These are phyloP conservation scores for Sclerotinia minor DNA, from an alignment of 2,329 filamentous ascomycete species.

Conservation along the genomic window DNA sequence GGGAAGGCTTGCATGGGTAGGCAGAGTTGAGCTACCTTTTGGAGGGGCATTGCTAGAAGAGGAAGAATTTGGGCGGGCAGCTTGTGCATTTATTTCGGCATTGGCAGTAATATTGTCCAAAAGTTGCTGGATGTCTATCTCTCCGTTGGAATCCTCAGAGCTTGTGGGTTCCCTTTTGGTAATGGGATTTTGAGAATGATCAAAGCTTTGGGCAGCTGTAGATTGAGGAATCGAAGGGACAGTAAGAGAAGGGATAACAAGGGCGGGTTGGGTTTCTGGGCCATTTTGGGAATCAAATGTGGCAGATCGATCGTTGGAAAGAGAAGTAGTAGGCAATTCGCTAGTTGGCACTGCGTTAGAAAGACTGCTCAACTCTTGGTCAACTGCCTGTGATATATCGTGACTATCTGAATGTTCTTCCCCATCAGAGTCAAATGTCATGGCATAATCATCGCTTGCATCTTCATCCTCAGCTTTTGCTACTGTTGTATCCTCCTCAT, in stretches of 20 bases:
- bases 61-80: constrained; percentile 31
- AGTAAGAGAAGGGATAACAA: constrained; percentile 31
- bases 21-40: constrained; percentile 36
- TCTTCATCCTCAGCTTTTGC: constrained; percentile 33
- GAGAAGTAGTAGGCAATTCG: constrained; percentile 28
- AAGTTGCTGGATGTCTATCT: constrained; percentile 43
- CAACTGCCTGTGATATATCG: constrained; percentile 40
- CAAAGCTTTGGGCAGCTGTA: constrained; percentile 30
- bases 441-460: constrained; percentile 43
- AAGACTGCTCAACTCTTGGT: constrained; percentile 35
- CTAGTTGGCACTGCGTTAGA: constrained; percentile 34
- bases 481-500: constrained; percentile 31
- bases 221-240: constrained; percentile 29
- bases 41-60: constrained; percentile 33
- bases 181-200: constrained; percentile 27
- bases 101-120: constrained; percentile 44
- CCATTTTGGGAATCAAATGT: constrained; percentile 29
- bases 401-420: constrained; percentile 41
- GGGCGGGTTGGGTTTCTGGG: constrained; percentile 32
- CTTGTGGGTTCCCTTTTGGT: constrained; percentile 30
- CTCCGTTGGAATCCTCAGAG: constrained; percentile 39
- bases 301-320: constrained; percentile 29
- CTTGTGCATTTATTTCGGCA: constrained; percentile 41
- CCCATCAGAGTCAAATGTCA: constrained; percentile 43
- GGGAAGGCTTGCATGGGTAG: constrained; percentile 42